Conservation (phyloP, 805 yeast species). For the Barnettozyma californica region DNA sequence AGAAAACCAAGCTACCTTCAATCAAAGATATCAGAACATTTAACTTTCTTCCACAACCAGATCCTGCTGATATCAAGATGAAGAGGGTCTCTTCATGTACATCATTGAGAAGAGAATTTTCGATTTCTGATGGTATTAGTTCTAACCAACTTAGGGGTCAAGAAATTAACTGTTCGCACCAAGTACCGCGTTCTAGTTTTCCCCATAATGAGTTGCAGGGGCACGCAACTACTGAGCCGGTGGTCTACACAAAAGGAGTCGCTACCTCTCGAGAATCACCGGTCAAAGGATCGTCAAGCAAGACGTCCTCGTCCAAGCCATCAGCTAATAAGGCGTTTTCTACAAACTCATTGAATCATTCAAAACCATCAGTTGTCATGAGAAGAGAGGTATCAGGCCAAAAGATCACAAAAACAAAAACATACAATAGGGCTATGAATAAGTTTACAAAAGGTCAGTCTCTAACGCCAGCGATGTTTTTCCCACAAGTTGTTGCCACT, state of each 20-base stretch:
- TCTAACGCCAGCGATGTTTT: constrained; percentile 5
- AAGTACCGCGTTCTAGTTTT: neutral
- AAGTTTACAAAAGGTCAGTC: neutral
- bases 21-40: constrained; percentile 8
- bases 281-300: neutral
- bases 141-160: neutral
- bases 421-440: neutral
- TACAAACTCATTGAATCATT: neutral
- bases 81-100: neutral
- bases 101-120: neutral
- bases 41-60: constrained; percentile 4
- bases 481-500: constrained; percentile 5
- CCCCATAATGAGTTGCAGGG: neutral
- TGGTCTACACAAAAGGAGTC: neutral
- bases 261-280: neutral
- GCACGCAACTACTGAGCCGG: neutral
- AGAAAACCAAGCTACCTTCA: constrained; percentile 9
- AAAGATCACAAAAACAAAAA: neutral
- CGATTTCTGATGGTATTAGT: neutral
- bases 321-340: neutral
- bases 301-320: neutral
- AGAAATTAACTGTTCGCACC: neutral
- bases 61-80: neutral
- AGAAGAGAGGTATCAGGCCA: neutral
- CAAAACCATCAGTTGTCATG: neutral